Base-by-base conservation (phyloP, 2,329 filamentous ascomycete genomes). In the Didymella sp. region DNA sequence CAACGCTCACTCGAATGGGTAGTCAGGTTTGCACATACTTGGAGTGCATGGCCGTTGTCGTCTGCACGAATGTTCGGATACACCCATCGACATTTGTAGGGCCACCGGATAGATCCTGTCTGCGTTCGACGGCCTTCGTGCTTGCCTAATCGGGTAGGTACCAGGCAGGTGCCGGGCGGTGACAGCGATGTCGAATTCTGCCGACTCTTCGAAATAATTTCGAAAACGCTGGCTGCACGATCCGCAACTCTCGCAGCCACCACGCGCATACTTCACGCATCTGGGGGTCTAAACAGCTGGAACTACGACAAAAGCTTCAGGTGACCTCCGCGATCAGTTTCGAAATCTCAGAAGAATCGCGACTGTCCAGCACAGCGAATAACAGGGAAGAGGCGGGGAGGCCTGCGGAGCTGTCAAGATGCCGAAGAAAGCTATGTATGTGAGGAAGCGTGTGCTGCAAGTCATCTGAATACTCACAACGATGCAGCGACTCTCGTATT, bases 401-500 rank as follows among this genome's bases (percentile, higher is more conserved):
- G 67, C 68, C 64, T 70, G 62, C 59, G 62, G 61, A 71, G 65
- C 61, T 64, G 61, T 65, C 63, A 70, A 65, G 58, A 76, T 76
- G 73, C 67, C 68, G 17, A 76, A 76, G 68, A 76, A 76, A 67
- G 73, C 73, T n/a, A 74, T 74, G 71, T 73, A 72, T 48, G 69
- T 46, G 31, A n/a, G 49, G 0, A 27, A 27, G 17, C 31, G 44
- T 13, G 30, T 6, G 21, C 28, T 12, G 6, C 6, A 33, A 24
- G 31, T 25, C n/a, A 4, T 6, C 2, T 4, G 15, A 25, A 54
- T 52, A 21, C 71, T 71, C n/a, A 72, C 48, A 27, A 22, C 4
- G 12, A 4, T 46, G 4, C 42, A 72, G 68, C 64, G 75, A 77
- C 56, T 72, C 74, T 37, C 75, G 75, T 24, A 76, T 77, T 61